Conservation (phyloP, 2,329 filamentous ascomycete genomes). For the Cladosporium sp. region DNA sequence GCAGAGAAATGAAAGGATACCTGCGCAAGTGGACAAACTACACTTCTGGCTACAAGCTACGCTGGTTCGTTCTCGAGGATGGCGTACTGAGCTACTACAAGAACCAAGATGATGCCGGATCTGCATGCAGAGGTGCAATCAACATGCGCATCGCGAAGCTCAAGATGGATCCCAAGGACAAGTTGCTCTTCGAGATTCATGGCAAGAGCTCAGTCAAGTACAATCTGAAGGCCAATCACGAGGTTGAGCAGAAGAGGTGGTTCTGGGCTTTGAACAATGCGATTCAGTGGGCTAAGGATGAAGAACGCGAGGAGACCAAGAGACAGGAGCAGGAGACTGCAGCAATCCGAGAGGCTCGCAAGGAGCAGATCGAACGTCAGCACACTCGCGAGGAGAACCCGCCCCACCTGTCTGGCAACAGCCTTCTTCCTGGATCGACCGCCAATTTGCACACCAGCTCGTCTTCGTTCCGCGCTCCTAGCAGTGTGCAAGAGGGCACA, state of each 20-base stretch:
- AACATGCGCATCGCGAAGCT: conserved; percentile 97
- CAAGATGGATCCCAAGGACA: conserved; percentile 95
- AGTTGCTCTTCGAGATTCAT: conserved; percentile 95
- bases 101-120: conserved; percentile 95
- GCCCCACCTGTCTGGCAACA: conserved; percentile 20
- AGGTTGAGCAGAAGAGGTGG: conserved; percentile 97
- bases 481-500: conserved; percentile 55
- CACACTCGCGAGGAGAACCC: conserved; percentile 32
- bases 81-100: conserved; percentile 99
- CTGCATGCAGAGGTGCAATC: conserved; percentile 93
- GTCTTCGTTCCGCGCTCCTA: conserved; percentile 39
- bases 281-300: conserved; percentile 97
- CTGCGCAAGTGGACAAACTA: conserved; percentile 99
- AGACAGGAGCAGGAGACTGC: conserved; percentile 74
- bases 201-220: conserved; percentile 99
- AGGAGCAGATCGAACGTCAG: conserved; percentile 64
- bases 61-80: conserved; percentile 98
- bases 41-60: conserved; percentile 90
- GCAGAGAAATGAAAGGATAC: conserved; percentile 96
- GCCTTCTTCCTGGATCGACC: conserved; percentile 44
- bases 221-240: conserved; percentile 94
- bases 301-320: conserved; percentile 84
- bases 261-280: conserved; percentile 99
- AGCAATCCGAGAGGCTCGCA: conserved; percentile 74
- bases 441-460: conserved; percentile 50